Evolutionary conservation across 2,329 filamentous ascomycete species (phyloP).

Genomic region (Nectriaceae sp.): DNA sequence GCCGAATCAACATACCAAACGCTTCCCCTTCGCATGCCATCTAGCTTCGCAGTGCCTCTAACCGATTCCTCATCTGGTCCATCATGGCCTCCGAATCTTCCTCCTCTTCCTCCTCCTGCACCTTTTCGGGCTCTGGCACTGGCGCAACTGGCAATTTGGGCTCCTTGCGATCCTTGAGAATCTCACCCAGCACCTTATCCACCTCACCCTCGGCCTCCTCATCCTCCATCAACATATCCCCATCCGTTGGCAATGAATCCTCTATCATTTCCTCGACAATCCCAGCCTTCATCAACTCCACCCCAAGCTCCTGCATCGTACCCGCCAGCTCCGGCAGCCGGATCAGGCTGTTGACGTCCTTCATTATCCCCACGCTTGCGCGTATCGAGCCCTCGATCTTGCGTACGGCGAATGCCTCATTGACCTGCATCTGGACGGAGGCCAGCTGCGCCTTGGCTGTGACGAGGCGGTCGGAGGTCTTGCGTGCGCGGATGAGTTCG

Average conservation of each 20-base stretch:
- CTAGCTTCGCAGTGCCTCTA: constrained; percentile 89
- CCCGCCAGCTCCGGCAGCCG: constrained; percentile 80
- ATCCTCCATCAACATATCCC: constrained; percentile 72
- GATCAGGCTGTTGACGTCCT: constrained; percentile 87
- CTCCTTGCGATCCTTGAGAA: constrained; percentile 79
- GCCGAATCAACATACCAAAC: background rate
- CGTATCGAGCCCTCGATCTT: constrained; percentile 94
- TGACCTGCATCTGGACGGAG: constrained; percentile 96
- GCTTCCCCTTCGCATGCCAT: background rate
- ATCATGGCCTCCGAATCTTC: constrained; percentile 88
- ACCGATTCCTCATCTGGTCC: constrained; percentile 87
- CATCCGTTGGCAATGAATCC: constrained; percentile 77
- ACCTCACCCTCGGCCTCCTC: constrained; percentile 79
- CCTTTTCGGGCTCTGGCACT: constrained; percentile 54
- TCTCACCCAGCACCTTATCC: constrained; percentile 88
- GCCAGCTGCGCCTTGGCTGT: constrained; percentile 91
- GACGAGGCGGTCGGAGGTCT: constrained; percentile 70
- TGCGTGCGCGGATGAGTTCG: constrained; percentile 82
- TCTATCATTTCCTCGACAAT: constrained; percentile 98
- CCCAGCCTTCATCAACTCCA: constrained; percentile 89
- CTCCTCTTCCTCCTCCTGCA: constrained; percentile 59
- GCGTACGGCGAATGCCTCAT: constrained; percentile 90
- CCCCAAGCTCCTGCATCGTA: constrained; percentile 85
- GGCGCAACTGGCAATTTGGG: constrained; percentile 56
- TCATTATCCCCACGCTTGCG: constrained; percentile 90